Base-by-base conservation (phyloP, 768 basidiomycete species). In the Boletellus sp. region DNA sequence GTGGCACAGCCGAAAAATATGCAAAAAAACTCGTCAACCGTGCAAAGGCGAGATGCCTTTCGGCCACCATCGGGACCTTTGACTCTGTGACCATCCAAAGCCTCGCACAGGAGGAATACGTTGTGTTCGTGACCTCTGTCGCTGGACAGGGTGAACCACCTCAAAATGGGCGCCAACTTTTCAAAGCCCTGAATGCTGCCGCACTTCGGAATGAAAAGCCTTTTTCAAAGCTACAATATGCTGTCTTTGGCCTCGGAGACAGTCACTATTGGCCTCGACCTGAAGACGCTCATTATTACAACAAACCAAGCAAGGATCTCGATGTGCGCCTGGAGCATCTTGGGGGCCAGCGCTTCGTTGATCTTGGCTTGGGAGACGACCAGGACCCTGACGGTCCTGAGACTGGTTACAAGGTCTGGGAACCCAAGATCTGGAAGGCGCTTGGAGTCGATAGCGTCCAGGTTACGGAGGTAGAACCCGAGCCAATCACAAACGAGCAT, bases 201-300 rank as follows among this genome's bases (percentile, higher is more conserved):
- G 66, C 69, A 0, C 66, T 70, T 17, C 69, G 67, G 45, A 72
- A 74, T 2, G 84, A 86, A 45, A 74, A 71, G 47, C 72, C 78
- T 6, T 73, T 93, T 37, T 54, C 72, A 45, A 84, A 84, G 53
- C 73, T 93, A 51, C 85, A 80, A 62, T 90, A 81, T 68, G 71
- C 85, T 46, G 93, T 98, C 38, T 96, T 98, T 58, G 95, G 77
- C 42, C 87, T 99, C 83, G 96, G 96, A 53, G 96, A 99, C 69
- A 94, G 89, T 66, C 94, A 96, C 71, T 99, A 99, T 73, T 99
- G 96, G 96, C 96, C 96, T 9, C 81, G 96, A 36, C 79, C 89
- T 16, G 94, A 98, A 68, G 96, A 98, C 62, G 86, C 85, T n/a
- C 89, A 92, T 60, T 98, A 95, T 70, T 99, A 97, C 77, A 99